Evolutionary conservation across 1,284 basidiomycete species (phyloP).

Genomic region (Fomes fomentarius): DNA sequence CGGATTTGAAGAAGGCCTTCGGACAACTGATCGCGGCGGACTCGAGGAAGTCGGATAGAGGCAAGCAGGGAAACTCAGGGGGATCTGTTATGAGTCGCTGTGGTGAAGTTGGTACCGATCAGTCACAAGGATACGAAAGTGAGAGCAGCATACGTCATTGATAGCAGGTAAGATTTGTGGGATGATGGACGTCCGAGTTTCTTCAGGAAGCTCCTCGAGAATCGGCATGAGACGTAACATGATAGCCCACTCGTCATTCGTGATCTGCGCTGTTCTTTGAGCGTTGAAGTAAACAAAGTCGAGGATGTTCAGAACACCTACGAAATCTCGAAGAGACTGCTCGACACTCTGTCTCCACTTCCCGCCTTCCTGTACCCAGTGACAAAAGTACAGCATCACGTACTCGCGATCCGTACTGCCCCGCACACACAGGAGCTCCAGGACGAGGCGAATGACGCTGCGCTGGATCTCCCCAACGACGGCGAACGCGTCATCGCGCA

Average conservation of each 20-base stretch:
- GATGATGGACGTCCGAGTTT: conserved; percentile 39
- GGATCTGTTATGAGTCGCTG: conserved; percentile 52
- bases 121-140: too few relatives aligned
- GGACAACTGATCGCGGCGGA: conserved; percentile 57
- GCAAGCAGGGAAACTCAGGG: conserved; percentile 46
- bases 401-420: conserved; percentile 31
- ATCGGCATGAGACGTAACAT: conserved; percentile 46
- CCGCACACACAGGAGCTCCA: conserved; percentile 45
- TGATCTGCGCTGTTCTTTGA: conserved; percentile 38
- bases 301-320: conserved; percentile 32
- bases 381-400: conserved; percentile 37
- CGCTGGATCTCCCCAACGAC: conserved; percentile 27
- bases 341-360: conserved; percentile 50
- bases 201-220: conserved; percentile 47
- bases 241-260: conserved; percentile 44
- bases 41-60: conserved; percentile 53
- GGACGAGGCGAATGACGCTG: conserved; percentile 39
- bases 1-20: conserved; percentile 73
- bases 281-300: background rate
- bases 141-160: conserved; percentile 53
- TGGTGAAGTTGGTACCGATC: background rate
- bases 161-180: conserved; percentile 48
- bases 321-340: conserved; percentile 43
- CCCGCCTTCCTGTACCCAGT: conserved; percentile 44
- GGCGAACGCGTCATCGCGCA: conserved; percentile 31